Evolutionary conservation across 208 protist species (phyloP), one percentile per base, ranked within the genome.

Genomic region (Trypanosoma caninum): DNA sequence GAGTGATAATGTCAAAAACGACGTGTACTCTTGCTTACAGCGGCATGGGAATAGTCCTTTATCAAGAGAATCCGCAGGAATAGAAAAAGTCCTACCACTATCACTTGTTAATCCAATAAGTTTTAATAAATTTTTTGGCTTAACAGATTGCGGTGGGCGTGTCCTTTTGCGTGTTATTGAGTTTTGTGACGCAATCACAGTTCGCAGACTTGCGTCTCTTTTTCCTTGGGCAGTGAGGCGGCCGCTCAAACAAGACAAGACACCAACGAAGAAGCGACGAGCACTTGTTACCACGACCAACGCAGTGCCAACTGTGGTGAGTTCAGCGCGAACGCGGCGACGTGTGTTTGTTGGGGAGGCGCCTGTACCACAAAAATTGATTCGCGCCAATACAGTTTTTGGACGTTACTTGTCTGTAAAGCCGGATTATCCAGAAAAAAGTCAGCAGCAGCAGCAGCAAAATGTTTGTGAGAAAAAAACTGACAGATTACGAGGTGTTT

Each of bases 71-170:
- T n/a, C n/a, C n/a, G n/a, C n/a, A n/a, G n/a, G n/a, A n/a, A n/a
- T n/a, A n/a, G n/a, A n/a, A n/a, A n/a, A n/a, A n/a, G n/a, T n/a
- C n/a, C n/a, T n/a, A n/a, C n/a, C n/a, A n/a, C n/a, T n/a, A 42
- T 69, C 69, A 7, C 91, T 84, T 61, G 60, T 53, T 13, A 46
- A 61, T 11, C 68, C 65, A 16, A 68, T 73, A 25, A 84, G 72
- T 22, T 63, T 94, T 30, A 90, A 78, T 74, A 62, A 75, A 45
- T 64, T 94, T 20, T 81, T 94, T 40, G 77, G 78, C 34, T 69
- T 27, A 18, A 94, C 84, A 2, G 70, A 56, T 10, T 58, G 70
- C 23, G 87, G 87, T 14, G 34, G 69, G 4, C 42, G 54, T n/a
- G 47, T 91, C 5, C 75, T 90, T n/a, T 33, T 78, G 20, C 70